phyloP scores from a whole-genome alignment of 768 basidiomycete genomes.

The Cantharellus anzutake region DNA sequence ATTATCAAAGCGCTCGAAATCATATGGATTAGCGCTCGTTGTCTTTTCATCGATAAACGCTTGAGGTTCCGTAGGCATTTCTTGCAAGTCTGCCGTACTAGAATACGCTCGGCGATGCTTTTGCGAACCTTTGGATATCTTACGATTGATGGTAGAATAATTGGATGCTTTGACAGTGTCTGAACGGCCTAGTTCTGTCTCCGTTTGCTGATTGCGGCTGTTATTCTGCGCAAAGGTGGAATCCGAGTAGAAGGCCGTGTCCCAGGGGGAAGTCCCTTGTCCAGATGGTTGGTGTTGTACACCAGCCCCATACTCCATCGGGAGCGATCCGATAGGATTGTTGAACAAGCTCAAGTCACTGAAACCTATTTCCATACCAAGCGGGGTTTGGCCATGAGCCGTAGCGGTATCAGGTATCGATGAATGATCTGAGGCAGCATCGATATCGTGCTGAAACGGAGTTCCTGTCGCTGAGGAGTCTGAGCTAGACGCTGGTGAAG shows the following conservation, averaged over 20 bases:
- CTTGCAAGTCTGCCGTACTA: neutral
- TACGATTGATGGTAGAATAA: neutral
- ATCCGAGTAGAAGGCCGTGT: neutral
- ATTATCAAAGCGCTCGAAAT: neutral
- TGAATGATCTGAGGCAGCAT: neutral
- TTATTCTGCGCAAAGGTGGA: neutral
- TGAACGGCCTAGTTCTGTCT: conserved; percentile 27
- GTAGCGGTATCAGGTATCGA: neutral
- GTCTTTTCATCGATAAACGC: neutral
- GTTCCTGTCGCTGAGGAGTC: neutral
- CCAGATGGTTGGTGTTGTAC: neutral
- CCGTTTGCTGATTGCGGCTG: conserved; percentile 17
- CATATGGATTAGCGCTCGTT: neutral
- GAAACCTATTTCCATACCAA: neutral
- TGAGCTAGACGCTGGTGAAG: neutral
- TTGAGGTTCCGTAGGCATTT: neutral
- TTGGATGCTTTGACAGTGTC: conserved; percentile 9
- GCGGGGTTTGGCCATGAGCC: neutral
- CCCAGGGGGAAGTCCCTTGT: neutral
- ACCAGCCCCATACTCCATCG: neutral
- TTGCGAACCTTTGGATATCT: neutral
- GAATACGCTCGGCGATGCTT: neutral
- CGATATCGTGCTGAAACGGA: neutral
- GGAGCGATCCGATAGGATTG: neutral
- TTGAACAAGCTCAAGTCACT: neutral